A percentile compares a stretch with the other conserved stretches of the same genome.
These are phyloP conservation scores for Begonia fuchsioides DNA, from an alignment of 306 rosid species.

Conservation along the genomic window DNA sequence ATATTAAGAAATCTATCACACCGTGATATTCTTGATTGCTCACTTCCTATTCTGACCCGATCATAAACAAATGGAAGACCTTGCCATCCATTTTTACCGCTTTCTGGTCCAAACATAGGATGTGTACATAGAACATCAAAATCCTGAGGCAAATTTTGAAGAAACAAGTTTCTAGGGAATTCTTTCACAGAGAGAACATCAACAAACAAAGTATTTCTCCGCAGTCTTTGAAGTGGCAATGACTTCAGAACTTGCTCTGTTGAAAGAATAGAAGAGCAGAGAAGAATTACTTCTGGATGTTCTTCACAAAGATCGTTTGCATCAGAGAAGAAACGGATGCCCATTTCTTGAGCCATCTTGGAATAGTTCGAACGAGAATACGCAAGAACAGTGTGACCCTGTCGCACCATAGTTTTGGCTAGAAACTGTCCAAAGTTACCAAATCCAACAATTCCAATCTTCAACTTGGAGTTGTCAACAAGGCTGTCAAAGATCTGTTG, in stretches of 20 bases:
- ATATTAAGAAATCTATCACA: constrained; percentile 59
- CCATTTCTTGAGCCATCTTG: constrained; percentile 41
- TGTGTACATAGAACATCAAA: constrained; percentile 82
- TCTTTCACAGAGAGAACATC: constrained; percentile 92
- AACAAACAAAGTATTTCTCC: constrained; percentile 73
- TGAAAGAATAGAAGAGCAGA: constrained; percentile 83
- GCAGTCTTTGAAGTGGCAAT: constrained; percentile 61
- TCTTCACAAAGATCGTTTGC: constrained; percentile 75
- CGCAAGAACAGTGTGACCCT: constrained; percentile 66
- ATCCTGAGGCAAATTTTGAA: constrained; percentile 40
- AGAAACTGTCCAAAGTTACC: constrained; percentile 94
- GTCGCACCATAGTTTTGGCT: constrained; percentile 45
- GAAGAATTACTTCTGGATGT: constrained; percentile 78
- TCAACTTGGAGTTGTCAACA: constrained; percentile 38
- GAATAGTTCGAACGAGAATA: constrained; percentile 71
- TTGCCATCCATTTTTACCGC: constrained; percentile 75
- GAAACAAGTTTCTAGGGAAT: constrained; percentile 64
- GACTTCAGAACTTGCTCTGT: constrained; percentile 62
- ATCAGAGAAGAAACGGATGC: constrained; percentile 43
- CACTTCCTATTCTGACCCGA: constrained; percentile 52
- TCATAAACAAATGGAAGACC: constrained; percentile 62
- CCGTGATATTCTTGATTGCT: constrained; percentile 37
- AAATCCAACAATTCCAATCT: constrained; percentile 65
- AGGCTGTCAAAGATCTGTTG: constrained; percentile 7
- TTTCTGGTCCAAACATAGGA: constrained; percentile 97